A percentile compares a stretch with the other conserved stretches of the same genome.
Evolutionary conservation across 2,329 filamentous ascomycete genomes (phyloP).

Genomic region (Hymenotorrendiella dingleyae): DNA sequence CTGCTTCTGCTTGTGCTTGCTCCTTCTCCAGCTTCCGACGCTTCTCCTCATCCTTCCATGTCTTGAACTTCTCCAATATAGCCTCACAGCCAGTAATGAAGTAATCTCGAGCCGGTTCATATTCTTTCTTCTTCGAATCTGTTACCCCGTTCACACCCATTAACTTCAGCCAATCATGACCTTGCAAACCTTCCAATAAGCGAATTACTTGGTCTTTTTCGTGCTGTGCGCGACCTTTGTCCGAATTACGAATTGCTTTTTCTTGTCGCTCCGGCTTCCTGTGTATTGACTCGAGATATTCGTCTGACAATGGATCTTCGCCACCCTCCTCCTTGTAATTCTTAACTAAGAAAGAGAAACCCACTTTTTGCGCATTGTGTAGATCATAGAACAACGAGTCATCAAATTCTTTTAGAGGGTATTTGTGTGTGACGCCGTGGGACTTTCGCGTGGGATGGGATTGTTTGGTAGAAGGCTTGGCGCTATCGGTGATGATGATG

Average conservation of each 20-base stretch:
- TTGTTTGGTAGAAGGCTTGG: slow-evolving; percentile 25
- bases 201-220: slow-evolving; percentile 60
- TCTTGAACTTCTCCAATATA: slow-evolving; percentile 79
- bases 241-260: slow-evolving; percentile 56
- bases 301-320: slow-evolving; percentile 52
- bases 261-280: slow-evolving; percentile 55
- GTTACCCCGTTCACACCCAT: slow-evolving; percentile 82
- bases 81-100: slow-evolving; percentile 78
- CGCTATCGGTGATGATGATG: slow-evolving; percentile 61
- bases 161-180: slow-evolving; percentile 86
- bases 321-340: slow-evolving; percentile 31
- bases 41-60: slow-evolving; percentile 88
- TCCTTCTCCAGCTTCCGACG: slow-evolving; percentile 72
- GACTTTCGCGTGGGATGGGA: slow-evolving; percentile 14
- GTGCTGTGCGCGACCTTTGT: slow-evolving; percentile 60
- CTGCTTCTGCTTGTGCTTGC: slow-evolving; percentile 45
- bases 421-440: slow-evolving; percentile 22
- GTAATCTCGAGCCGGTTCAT: slow-evolving; percentile 76
- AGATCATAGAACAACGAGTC: slow-evolving; percentile 52
- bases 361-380: slow-evolving; percentile 49
- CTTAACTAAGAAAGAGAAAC: slow-evolving; percentile 48
- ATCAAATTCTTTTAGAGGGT: slow-evolving; percentile 46
- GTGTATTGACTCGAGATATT: slow-evolving; percentile 48
- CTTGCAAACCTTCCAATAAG: slow-evolving; percentile 74
- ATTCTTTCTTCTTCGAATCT: slow-evolving; percentile 78